These are phyloP conservation scores for Fusarium agapanthi DNA, from an alignment of 2,329 filamentous ascomycete genomes.

Conservation along the genomic window DNA sequence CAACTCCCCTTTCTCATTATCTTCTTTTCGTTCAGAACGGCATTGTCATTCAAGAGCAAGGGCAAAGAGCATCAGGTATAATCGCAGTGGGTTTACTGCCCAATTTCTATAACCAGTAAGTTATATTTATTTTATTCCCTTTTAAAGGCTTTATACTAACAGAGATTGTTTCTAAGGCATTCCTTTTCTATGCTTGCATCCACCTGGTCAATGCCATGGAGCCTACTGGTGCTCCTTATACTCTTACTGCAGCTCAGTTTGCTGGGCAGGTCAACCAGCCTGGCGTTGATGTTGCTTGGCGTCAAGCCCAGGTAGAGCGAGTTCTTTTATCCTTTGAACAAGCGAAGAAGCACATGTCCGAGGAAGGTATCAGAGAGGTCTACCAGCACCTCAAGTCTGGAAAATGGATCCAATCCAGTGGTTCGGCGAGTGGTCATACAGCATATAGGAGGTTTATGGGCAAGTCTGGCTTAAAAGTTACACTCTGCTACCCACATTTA, in stretches of 20 bases:
- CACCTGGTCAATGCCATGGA: background rate
- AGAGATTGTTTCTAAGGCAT: accelerated
- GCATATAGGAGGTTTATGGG: background rate
- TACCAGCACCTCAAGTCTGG: background rate
- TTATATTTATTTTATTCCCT: accelerated
- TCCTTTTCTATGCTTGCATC: background rate
- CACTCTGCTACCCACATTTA: background rate
- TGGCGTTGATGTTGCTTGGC: background rate
- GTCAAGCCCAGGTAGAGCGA: accelerated
- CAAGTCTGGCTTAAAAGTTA: too few species aligned
- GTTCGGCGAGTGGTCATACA: too few species aligned
- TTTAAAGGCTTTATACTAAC: accelerated
- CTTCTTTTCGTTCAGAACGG: background rate
- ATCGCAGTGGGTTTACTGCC: too few species aligned
- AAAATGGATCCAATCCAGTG: background rate
- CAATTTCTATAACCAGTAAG: background rate
- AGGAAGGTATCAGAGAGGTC: accelerated
- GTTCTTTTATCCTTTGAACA: background rate
- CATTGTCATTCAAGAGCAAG: too few species aligned
- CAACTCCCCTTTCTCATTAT: background rate
- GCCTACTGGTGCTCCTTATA: background rate
- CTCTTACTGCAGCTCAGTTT: background rate
- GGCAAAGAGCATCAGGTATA: too few species aligned
- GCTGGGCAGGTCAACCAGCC: accelerated
- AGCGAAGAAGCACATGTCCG: accelerated